Percentiles rank a stretch among this genome's conserved stretches.
Conservation (phyloP, 202 grass and related monocot genomes). For the Carex arenaria region DNA sequence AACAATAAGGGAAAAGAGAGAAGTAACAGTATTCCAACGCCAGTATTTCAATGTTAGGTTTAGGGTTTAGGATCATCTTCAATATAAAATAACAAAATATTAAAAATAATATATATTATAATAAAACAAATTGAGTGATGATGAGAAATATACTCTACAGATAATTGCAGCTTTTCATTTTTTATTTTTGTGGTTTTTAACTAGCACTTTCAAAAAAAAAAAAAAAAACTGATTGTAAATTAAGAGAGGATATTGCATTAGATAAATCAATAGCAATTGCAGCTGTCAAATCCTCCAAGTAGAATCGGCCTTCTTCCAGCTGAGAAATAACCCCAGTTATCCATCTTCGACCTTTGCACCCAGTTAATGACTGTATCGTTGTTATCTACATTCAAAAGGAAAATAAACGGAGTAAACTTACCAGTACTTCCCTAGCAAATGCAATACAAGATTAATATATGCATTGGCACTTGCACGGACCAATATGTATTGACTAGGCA, state of each 20-base stretch:
- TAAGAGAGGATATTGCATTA: conserved; percentile 76
- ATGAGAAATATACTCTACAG: not conserved
- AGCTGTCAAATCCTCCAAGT: conserved; percentile 92
- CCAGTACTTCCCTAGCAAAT: not conserved
- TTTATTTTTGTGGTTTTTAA: not conserved
- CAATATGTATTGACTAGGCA: conserved; percentile 8
- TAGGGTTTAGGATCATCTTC: not conserved
- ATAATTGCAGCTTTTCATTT: not conserved
- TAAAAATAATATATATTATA: not conserved
- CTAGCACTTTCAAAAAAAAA: not conserved
- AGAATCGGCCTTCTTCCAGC: conserved; percentile 80
- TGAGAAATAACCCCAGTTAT: conserved; percentile 93
- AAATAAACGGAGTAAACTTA: not conserved
- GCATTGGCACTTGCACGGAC: not conserved
- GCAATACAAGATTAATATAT: not conserved
- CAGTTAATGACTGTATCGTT: conserved; percentile 83
- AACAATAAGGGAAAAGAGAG: not conserved
- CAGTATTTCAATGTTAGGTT: not conserved
- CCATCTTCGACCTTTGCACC: conserved; percentile 89
- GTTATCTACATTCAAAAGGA: conserved; percentile 57
- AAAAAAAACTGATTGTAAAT: not conserved
- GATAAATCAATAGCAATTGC: conserved; percentile 77
- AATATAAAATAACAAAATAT: not conserved
- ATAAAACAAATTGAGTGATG: not conserved
- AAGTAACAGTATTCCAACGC: not conserved